Evolutionary conservation across 495 filamentous ascomycete genomes (phyloP), one percentile per base, ranked within the genome.

Genomic region (Tuber brumale): DNA sequence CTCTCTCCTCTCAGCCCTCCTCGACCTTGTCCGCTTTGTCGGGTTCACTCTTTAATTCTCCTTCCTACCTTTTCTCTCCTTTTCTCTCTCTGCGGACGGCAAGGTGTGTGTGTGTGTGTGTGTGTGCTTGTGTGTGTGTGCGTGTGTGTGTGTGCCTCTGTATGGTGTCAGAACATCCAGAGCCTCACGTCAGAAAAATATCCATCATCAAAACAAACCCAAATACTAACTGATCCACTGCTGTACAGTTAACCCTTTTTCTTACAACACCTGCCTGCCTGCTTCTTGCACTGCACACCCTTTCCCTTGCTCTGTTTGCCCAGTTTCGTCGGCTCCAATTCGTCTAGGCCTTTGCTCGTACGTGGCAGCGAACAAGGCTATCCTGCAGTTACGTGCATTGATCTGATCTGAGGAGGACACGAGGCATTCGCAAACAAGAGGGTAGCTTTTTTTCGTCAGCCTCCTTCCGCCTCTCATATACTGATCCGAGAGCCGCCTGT

Each of bases 291-390:
- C 27, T 66, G 14, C 57, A 66, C 27, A 66, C 57, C 57, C 31
- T 6, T 48, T 48, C 46, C 46, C 46, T 48, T 48, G 46, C 46
- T 66, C 48, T 21, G 23, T 61, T 31, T 27, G 48, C 23, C 48
- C 0, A 12, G 10, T 31, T 61, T 31, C 10, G 23, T 16, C n/a
- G n/a, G n/a, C 51, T 61, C n/a, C 57, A 66, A 66, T 66, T 66
- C 57, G 57, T 31, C 57, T 5, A 66, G 27, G 57, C 9, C 57
- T 14, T n/a, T 66, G 6, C 57, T 66, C 57, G 57, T 66, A 66
- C 57, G 57, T 66, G 57, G 57, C 57, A 66, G n/a, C 27, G 57
- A 16, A 66, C 57, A 66, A 66, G 57, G 57, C 57, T 66, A 66
- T 31, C 14, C 57, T 2, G 57, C 57, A 31, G 14, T 66, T 66